phyloP scores from a whole-genome alignment of 2,329 filamentous ascomycete genomes.

The Sporothrix dimorphospora region DNA sequence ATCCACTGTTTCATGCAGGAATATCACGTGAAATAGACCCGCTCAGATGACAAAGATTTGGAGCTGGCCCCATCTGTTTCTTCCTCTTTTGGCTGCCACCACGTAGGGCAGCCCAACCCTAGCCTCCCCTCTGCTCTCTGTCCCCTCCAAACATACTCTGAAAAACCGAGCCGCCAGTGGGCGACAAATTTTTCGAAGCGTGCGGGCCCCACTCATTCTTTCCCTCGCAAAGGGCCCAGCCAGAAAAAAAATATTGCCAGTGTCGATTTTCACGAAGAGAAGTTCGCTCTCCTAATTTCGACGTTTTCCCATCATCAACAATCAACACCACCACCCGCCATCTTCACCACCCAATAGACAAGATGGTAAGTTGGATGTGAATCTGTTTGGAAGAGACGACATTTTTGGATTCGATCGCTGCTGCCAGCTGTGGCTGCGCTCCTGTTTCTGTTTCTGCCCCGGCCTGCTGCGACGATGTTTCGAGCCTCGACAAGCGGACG shows the following conservation, averaged over 20 bases:
- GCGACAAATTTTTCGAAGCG: constrained; percentile 25
- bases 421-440: background rate
- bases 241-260: constrained; percentile 34
- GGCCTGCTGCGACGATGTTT: constrained; percentile 10
- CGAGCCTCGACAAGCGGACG: constrained; percentile 4
- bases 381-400: background rate
- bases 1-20: background rate
- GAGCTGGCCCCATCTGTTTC: background rate
- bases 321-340: constrained; percentile 30
- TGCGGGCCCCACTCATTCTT: constrained; percentile 26
- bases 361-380: constrained; percentile 35
- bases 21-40: constrained; percentile 15
- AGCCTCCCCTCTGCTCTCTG: constrained; percentile 25
- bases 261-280: constrained; percentile 28
- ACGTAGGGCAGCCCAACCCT: constrained; percentile 34
- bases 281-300: constrained; percentile 29
- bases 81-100: background rate
- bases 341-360: constrained; percentile 31
- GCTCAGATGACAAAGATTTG: constrained; percentile 23
- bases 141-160: constrained; percentile 15
- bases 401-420: constrained; percentile 14
- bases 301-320: constrained; percentile 28
- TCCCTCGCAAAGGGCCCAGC: constrained; percentile 21
- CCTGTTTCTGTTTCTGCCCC: background rate
- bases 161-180: constrained; percentile 18